Evolutionary conservation across 2,329 filamentous ascomycete genomes (phyloP), one percentile per base, ranked within the genome.

Genomic region (Neofusicoccum parvum): DNA sequence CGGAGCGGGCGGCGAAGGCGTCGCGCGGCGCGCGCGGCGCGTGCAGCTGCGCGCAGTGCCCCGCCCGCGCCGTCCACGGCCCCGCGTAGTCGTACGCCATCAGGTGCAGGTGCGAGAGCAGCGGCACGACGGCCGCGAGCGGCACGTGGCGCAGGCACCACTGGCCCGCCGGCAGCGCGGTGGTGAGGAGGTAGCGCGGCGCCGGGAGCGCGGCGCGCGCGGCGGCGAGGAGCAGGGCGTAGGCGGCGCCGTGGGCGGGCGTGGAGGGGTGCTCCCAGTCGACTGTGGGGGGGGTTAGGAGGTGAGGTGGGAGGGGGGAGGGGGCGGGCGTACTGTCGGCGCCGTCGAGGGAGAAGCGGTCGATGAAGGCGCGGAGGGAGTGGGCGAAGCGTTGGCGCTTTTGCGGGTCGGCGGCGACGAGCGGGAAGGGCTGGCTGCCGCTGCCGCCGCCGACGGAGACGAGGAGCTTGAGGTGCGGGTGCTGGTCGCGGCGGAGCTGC

Each of bases 41-140:
- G 72, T 88, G 91, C 1, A 95, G 85, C 73, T 93, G 90, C 5
- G 91, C 86, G 63, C 94, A 91, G 74, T 94, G 90, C 4, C 91
- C 91, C 53, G 86, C 87, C 65, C 84, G 84, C 32, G 80, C 73
- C 1, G 85, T 86, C 91, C 91, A 94, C 3, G 86, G 81, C 1
- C 91, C 91, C 27, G 86, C 87, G 72, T 94, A 91, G 75, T 95
- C 91, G 76, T 93, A 95, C 1, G 90, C 86, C 86, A 90, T 92
- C 37, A 95, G 80, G 74, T 94, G 94, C 74, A 95, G 80, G 68
- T 88, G 84, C 76, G 94, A 90, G 41, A 94, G 81, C 70, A 90
- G 88, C 50, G 85, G 79, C 59, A 88, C 84, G 11, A 88, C 86
- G 64, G 82, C 80, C 23, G 76, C 79, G 11, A 94, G 80, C 72